Percentiles rank a stretch among this genome's conserved stretches.
Conservation (phyloP, 805 yeast species). For the Lipomyces mesembrius region DNA sequence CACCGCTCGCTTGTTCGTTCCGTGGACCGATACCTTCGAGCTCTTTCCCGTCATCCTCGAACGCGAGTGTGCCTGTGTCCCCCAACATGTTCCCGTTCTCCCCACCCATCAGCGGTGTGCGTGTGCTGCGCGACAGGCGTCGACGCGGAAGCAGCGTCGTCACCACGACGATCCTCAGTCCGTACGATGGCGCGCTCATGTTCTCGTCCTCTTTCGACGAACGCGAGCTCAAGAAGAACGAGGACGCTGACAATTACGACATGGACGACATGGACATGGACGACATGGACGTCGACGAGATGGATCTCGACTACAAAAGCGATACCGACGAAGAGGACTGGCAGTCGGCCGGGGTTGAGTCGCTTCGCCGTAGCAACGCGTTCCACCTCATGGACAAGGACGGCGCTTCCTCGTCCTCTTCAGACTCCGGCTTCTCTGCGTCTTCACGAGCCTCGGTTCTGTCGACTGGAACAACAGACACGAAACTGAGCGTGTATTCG, state of each 20-base stretch:
- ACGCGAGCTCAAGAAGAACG: conserved; percentile 15
- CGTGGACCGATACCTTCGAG: conserved; percentile 11
- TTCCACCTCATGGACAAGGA: conserved; percentile 20
- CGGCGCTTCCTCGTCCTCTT: conserved; percentile 22
- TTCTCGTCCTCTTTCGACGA: conserved; percentile 34
- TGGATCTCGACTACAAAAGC: conserved; percentile 40
- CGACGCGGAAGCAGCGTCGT: conserved; percentile 34
- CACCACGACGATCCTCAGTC: conserved; percentile 34
- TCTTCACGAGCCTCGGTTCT: conserved; percentile 27
- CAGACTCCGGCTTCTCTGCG: conserved; percentile 22
- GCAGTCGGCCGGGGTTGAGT: conserved; percentile 84
- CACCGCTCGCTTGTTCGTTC: background rate
- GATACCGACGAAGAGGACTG: conserved; percentile 98
- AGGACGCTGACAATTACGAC: conserved; percentile 21
- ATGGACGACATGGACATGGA: conserved; percentile 25
- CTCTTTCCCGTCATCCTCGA: conserved; percentile 10
- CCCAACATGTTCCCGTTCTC: conserved; percentile 36
- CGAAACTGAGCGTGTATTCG: conserved; percentile 16
- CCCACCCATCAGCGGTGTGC: conserved; percentile 31
- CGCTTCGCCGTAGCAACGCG: conserved; percentile 50
- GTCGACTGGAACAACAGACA: conserved; percentile 19
- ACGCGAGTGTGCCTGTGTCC: conserved; percentile 28
- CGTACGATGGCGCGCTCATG: conserved; percentile 36
- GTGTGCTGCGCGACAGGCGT: conserved; percentile 31
- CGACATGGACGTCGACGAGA: conserved; percentile 27